Evolutionary conservation across 306 rosid genomes (phyloP), one percentile per base, ranked within the genome.

Genomic region (Alnus rubra): DNA sequence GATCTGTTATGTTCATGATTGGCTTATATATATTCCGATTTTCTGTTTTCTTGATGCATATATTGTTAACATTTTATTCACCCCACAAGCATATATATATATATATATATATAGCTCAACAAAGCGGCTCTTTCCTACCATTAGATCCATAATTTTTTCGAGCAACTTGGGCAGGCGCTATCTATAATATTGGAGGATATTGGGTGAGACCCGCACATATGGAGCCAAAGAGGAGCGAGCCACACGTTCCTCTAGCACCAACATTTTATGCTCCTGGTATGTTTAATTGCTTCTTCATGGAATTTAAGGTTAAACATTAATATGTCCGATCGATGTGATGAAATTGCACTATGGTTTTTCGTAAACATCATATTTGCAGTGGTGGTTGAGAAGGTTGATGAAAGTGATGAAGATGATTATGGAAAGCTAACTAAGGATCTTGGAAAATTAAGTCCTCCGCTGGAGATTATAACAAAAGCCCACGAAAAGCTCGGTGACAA

Each of bases 191-290:
- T 23, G 72, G 52, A 9, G 42, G 72, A 68, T 68, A 68, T 4
- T n/a, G 51, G 72, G 23, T 68, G 72, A 68, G 16, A 1, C 13
- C 30, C 50, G 48, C 28, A 39, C 31, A 2, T 68, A 51, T 48
- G 9, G 74, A 44, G 42, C 10, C 68, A 37, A 48, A 51, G 71
- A 33, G 33, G 35, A 55, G 76, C 39, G 54, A 45, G 51, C 33
- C 23, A 11, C 9, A 31, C 37, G 19, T 12, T 37, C 67, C 50
- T 69, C 45, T 49, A 70, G 53, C 28, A 3, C 75, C 82, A 70
- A 60, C 71, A 68, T 67, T 58, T 13, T 76, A 60, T 71, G 8
- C 48, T 16, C 62, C 67, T 71, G 75, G 75, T 71, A 49, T 49
- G 75, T 71, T 67, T 42, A 42, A 3, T 12, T 12, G 35, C 4